phyloP scores from a whole-genome alignment of 169 alveolate species.

The Perkinsus marinus region DNA sequence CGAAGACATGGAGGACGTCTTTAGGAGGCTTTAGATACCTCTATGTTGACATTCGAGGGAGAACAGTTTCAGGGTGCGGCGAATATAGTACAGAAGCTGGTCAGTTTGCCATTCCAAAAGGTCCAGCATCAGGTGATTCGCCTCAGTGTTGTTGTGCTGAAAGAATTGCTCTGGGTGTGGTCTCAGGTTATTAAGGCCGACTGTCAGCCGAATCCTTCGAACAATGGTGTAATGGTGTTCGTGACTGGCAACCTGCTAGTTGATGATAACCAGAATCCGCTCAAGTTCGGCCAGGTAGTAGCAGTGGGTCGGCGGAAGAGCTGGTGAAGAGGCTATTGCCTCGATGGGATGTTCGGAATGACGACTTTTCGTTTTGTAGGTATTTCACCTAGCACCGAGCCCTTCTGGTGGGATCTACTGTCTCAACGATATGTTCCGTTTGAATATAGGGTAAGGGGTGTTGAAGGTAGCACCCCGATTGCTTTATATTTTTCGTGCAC shows the following conservation, averaged over 20 bases:
- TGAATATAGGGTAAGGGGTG: background rate
- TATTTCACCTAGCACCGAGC: background rate
- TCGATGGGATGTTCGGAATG: too few relatives aligned
- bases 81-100: conserved; percentile 47
- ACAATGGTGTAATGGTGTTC: conserved; percentile 47
- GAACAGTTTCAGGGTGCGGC: conserved; percentile 55
- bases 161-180: background rate
- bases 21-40: background rate
- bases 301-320: background rate
- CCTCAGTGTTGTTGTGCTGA: background rate
- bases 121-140: conserved; percentile 39
- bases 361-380: too few relatives aligned
- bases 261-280: background rate
- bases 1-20: background rate
- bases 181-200: conserved; percentile 18
- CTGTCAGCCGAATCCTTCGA: conserved; percentile 58
- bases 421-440: background rate
- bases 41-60: conserved; percentile 67
- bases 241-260: conserved; percentile 29
- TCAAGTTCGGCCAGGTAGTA: background rate
- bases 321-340: too few relatives aligned
- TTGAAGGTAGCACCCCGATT: background rate
- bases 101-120: conserved; percentile 25
- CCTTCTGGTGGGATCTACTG: background rate
- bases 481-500: too few relatives aligned